Evolutionary conservation across 768 basidiomycete genomes (phyloP).

Genomic region (Suillus decipiens): DNA sequence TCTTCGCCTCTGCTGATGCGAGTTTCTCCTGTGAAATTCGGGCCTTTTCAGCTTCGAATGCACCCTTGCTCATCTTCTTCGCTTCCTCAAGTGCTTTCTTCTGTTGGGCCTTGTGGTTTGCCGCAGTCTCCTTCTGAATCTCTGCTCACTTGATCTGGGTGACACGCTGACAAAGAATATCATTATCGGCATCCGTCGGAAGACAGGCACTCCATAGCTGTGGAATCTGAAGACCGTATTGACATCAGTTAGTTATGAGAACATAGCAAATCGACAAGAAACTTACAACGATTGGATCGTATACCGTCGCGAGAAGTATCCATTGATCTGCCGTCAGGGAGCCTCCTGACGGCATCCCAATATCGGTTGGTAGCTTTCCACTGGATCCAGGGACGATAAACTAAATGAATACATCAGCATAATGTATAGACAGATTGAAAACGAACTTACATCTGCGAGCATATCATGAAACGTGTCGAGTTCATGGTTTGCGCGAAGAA

Average conservation of each 20-base stretch:
- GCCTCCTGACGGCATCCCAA: conserved; percentile 36
- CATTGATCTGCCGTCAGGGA: conserved; percentile 38
- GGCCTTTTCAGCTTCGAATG: conserved; percentile 1
- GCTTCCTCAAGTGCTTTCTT: neutral
- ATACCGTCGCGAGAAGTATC: conserved; percentile 28
- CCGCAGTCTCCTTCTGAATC: no score
- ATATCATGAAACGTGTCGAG: neutral
- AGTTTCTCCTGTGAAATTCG: neutral
- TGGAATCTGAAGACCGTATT: conserved; percentile 32
- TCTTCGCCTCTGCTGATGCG: neutral
- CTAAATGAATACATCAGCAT: neutral
- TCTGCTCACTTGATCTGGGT: no score
- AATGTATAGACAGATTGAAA: no score
- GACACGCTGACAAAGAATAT: no score
- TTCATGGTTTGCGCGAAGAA: conserved; percentile 14
- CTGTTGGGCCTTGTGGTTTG: no score
- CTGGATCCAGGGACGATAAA: neutral
- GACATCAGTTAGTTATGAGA: no score
- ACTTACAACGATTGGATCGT: no score
- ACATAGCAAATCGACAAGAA: no score
- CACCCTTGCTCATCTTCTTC: no score
- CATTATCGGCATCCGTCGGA: no score
- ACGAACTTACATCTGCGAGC: neutral
- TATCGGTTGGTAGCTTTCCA: conserved; percentile 22
- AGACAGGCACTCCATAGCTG: conserved; percentile 26